Conservation (phyloP, 1,284 basidiomycete species). For the Golubevia sp. region DNA sequence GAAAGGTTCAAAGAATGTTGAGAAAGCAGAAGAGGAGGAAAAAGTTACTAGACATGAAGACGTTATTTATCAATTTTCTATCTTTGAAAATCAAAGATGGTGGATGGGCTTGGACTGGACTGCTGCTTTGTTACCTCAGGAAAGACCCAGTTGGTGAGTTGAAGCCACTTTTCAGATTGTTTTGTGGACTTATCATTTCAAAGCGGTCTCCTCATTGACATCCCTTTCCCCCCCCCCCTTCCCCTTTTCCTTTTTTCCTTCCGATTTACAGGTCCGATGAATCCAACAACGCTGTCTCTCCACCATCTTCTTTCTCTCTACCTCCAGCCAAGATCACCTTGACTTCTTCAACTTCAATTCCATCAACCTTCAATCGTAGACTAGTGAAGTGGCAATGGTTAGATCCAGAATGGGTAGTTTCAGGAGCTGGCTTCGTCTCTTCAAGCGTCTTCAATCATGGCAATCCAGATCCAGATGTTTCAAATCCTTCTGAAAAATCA, state of each 20-base stretch:
- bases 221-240: conserved; percentile 60
- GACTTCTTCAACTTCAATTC: conserved; percentile 40
- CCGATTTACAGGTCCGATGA: conserved; percentile 52
- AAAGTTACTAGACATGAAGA: conserved; percentile 29
- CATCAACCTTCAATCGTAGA: conserved; percentile 31
- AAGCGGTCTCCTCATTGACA: neutral
- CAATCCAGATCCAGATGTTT: no score
- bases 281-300: conserved; percentile 61
- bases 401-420: conserved; percentile 63
- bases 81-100: conserved; percentile 95
- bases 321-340: conserved; percentile 60
- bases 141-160: conserved; percentile 83
- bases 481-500: no score
- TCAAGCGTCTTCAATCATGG: conserved; percentile 6
- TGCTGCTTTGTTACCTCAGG: conserved; percentile 82
- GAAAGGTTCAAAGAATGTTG: no score
- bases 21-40: conserved; percentile 13
- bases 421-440: conserved; percentile 35
- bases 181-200: neutral
- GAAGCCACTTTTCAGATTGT: neutral
- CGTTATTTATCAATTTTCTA: conserved; percentile 52
- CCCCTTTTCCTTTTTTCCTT: conserved; percentile 9
- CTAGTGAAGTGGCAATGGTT: conserved; percentile 63
- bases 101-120: conserved; percentile 78
- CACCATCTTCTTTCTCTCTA: conserved; percentile 67